phyloP scores from a whole-genome alignment of 257 asterid species.

The Mitragyna speciosa region DNA sequence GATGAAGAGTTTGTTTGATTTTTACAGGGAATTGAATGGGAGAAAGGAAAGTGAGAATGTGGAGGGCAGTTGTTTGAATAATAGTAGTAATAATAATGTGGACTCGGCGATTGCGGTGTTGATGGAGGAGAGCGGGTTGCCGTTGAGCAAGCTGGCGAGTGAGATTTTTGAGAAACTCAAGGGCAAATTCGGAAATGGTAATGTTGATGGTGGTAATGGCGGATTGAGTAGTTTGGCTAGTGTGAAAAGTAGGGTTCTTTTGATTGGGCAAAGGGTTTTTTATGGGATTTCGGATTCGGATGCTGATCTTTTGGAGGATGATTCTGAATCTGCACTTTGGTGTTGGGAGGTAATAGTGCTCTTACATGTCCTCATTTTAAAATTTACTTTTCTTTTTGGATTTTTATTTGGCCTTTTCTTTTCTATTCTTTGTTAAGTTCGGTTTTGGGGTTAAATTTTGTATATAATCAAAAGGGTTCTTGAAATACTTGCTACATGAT shows the following conservation, averaged over 20 bases:
- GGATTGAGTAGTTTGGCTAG: constrained; percentile 47
- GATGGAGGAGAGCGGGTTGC: constrained; percentile 78
- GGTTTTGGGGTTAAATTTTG: neutral
- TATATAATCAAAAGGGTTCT: neutral
- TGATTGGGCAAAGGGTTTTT: constrained; percentile 63
- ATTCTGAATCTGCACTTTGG: constrained; percentile 71
- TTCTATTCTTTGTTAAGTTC: neutral
- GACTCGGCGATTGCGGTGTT: constrained; percentile 57
- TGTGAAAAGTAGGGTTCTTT: constrained; percentile 70
- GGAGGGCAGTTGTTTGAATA: constrained; percentile 24
- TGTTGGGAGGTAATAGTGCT: constrained; percentile 78
- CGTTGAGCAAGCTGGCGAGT: constrained; percentile 69
- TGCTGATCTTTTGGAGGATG: constrained; percentile 91
- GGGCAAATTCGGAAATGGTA: constrained; percentile 34
- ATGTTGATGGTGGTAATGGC: constrained; percentile 23
- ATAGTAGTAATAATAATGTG: constrained; percentile 21
- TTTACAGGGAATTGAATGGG: constrained; percentile 36
- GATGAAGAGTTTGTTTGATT: constrained; percentile 47
- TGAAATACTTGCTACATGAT: neutral
- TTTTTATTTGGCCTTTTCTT: neutral
- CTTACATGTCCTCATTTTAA: neutral
- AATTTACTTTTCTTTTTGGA: neutral
- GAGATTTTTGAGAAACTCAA: constrained; percentile 53
- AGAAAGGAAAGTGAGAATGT: constrained; percentile 34
- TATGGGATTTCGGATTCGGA: constrained; percentile 65